Evolutionary conservation across 805 yeast species (phyloP).

Genomic region (Isabelozyma rhagii): DNA sequence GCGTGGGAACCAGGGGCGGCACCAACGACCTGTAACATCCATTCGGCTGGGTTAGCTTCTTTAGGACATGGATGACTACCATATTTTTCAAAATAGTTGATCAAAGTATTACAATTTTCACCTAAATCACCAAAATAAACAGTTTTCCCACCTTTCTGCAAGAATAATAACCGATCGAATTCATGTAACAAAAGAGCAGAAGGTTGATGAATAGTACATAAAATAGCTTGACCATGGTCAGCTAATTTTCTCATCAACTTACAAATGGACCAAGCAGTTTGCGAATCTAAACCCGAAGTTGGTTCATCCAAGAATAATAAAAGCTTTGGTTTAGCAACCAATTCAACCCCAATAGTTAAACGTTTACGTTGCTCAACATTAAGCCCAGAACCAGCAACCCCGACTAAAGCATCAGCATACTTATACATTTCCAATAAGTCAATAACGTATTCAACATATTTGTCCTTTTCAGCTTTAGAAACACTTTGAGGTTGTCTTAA

Average conservation of each 20-base stretch:
- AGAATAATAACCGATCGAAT: slow-evolving; percentile 68
- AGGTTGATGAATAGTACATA: slow-evolving; percentile 77
- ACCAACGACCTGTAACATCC: slow-evolving; percentile 87
- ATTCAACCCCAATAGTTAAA: slow-evolving; percentile 40
- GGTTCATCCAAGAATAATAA: slow-evolving; percentile 42
- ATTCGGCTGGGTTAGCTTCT: slow-evolving; percentile 53
- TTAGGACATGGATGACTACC: slow-evolving; percentile 53
- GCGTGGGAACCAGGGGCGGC: slow-evolving; percentile 82
- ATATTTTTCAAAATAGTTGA: slow-evolving; percentile 64
- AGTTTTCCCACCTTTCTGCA: slow-evolving; percentile 74
- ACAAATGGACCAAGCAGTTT: slow-evolving; percentile 43
- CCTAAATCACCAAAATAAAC: slow-evolving; percentile 85
- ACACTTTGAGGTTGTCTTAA: slow-evolving; percentile 65
- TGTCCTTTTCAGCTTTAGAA: slow-evolving; percentile 56
- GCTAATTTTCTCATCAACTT: slow-evolving; percentile 38
- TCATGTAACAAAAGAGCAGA: slow-evolving; percentile 75
- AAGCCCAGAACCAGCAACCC: slow-evolving; percentile 65
- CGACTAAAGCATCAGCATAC: slow-evolving; percentile 78
- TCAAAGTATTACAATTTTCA: slow-evolving; percentile 53
- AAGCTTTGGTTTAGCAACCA: slow-evolving; percentile 38
- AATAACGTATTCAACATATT: slow-evolving; percentile 67
- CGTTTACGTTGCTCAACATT: slow-evolving; percentile 41
- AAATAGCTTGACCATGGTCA: slow-evolving; percentile 39
- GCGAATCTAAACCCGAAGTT: slow-evolving; percentile 43
- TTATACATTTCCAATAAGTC: slow-evolving; percentile 63